phyloP scores from a whole-genome alignment of 768 basidiomycete species.

The Russula virescens region DNA sequence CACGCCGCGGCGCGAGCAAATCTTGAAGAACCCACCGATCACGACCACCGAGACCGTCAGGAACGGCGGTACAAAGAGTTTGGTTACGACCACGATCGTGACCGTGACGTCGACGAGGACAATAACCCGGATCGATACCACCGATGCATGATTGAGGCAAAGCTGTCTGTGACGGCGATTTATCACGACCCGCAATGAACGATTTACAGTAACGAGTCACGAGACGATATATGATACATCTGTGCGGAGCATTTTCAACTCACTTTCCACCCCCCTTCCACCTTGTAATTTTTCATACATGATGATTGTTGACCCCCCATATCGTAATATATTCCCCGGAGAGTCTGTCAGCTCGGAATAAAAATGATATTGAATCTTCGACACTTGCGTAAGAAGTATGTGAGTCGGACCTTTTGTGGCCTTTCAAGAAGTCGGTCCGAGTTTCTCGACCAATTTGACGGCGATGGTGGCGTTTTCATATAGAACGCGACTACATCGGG shows the following conservation, averaged over 20 bases:
- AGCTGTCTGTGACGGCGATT: background rate
- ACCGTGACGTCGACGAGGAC: constrained; percentile 23
- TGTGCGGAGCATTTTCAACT: background rate
- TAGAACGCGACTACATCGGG: no score
- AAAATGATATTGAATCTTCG: background rate
- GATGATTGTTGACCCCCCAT: background rate
- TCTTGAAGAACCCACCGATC: constrained; percentile 20
- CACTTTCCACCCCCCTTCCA: background rate
- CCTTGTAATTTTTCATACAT: background rate
- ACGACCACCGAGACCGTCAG: constrained; percentile 16
- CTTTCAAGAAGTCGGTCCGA: no score
- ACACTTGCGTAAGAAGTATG: background rate
- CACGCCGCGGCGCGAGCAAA: constrained; percentile 20
- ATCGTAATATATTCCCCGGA: background rate
- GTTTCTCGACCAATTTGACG: no score
- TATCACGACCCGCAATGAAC: background rate
- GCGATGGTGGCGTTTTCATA: no score
- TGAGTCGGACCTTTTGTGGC: no score
- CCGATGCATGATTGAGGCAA: constrained; percentile 5
- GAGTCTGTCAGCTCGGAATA: background rate
- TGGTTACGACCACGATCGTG: constrained; percentile 24
- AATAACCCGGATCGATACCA: constrained; percentile 19
- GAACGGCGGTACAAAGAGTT: constrained; percentile 12
- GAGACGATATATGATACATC: background rate
- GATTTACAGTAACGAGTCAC: background rate